Conservation (phyloP, 2,329 filamentous ascomycete species). For the Microcera coccophila region DNA sequence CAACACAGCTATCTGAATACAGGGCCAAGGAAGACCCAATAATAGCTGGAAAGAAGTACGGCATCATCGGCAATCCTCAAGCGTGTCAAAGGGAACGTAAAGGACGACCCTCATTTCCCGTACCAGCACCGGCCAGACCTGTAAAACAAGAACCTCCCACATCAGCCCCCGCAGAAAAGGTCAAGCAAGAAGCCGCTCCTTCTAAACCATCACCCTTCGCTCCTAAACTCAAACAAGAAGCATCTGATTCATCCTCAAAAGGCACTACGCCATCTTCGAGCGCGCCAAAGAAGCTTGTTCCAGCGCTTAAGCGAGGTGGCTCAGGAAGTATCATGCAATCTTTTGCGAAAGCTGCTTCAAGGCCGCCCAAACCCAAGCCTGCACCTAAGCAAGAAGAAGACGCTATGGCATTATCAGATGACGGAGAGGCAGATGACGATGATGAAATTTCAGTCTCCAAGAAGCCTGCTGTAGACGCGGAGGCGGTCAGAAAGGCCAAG, state of each 20-base stretch:
- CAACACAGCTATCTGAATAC: slow-evolving; percentile 57
- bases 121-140: slow-evolving; percentile 24
- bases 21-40: slow-evolving; percentile 56
- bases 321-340: slow-evolving; percentile 70
- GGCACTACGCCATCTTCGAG: slow-evolving; percentile 26
- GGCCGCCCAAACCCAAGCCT: slow-evolving; percentile 48
- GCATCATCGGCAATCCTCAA: slow-evolving; percentile 69
- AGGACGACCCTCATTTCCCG: slow-evolving; percentile 25
- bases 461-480: slow-evolving; percentile 21
- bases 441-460: slow-evolving; percentile 30
- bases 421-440: slow-evolving; percentile 39
- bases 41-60: slow-evolving; percentile 59
- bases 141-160: slow-evolving; percentile 17
- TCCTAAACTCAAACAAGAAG: slow-evolving; percentile 31
- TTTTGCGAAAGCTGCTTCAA: slow-evolving; percentile 60
- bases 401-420: slow-evolving; percentile 35
- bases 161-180: slow-evolving; percentile 20
- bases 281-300: slow-evolving; percentile 32
- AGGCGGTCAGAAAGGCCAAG: slow-evolving; percentile 27
- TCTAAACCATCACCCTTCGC: slow-evolving; percentile 4
- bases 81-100: slow-evolving; percentile 52
- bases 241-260: slow-evolving; percentile 19
- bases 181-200: slow-evolving; percentile 16
- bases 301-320: slow-evolving; percentile 52
- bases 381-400: slow-evolving; percentile 30